Conservation (phyloP, 345 rosid species). For the Erucastrum elatum region DNA sequence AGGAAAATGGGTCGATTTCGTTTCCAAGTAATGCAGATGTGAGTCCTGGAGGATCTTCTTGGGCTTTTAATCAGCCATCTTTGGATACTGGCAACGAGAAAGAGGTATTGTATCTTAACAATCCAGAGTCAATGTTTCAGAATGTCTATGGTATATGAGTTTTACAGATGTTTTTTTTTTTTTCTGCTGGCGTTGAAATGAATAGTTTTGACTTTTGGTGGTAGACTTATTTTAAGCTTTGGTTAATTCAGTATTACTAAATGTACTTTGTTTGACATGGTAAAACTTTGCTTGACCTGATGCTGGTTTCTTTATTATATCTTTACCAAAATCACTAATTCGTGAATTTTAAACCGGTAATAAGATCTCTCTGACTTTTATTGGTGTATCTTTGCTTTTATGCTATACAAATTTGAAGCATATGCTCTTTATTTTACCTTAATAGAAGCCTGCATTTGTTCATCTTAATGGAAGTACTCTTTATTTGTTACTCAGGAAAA, state of each 20-base stretch:
- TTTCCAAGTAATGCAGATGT: constrained; percentile 14
- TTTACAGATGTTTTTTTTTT: background rate
- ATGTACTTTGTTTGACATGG: background rate
- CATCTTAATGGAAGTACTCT: constrained; percentile 1
- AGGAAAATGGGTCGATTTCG: constrained; percentile 21
- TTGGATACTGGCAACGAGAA: constrained; percentile 43
- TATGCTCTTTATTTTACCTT: background rate
- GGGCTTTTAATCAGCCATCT: constrained; percentile 53
- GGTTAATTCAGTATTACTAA: background rate
- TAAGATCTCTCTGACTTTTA: background rate
- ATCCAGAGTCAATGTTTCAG: background rate
- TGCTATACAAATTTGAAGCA: constrained; percentile 2
- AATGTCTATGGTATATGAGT: background rate
- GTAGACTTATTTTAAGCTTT: background rate
- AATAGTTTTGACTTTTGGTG: constrained; percentile 29
- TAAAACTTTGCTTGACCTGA: constrained; percentile 2
- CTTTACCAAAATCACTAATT: background rate
- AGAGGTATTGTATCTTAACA: constrained; percentile 43
- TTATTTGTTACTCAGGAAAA: constrained; percentile 46
- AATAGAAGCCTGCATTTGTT: background rate
- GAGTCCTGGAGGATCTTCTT: constrained; percentile 39
- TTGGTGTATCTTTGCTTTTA: background rate
- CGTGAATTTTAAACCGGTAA: background rate
- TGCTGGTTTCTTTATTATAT: background rate
- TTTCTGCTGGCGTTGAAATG: constrained; percentile 18